Percentiles rank a stretch among this genome's conserved stretches.
Conservation (phyloP, 768 basidiomycete genomes). For the Lentinula raphanica region DNA sequence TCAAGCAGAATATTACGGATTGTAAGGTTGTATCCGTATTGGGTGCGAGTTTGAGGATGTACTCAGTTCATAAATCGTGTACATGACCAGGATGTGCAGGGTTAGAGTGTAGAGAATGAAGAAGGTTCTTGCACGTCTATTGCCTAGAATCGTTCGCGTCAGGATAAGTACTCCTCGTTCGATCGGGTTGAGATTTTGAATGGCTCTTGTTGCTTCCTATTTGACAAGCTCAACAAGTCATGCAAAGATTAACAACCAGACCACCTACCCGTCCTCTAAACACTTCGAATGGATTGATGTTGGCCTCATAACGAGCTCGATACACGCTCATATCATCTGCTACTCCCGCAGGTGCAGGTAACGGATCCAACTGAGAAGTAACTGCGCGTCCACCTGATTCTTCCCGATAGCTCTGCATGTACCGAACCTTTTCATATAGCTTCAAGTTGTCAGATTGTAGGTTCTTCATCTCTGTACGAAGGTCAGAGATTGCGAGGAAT, state of each 20-base stretch:
- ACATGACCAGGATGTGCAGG: slow-evolving; percentile 78
- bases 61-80: slow-evolving; percentile 71
- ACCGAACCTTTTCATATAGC: slow-evolving; percentile 96
- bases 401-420: slow-evolving; percentile 95
- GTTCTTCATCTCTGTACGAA: slow-evolving; percentile 87
- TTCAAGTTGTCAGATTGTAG: slow-evolving; percentile 96
- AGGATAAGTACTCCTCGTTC: slow-evolving; percentile 84
- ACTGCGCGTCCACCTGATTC: slow-evolving; percentile 53
- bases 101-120: slow-evolving; percentile 85
- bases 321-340: slow-evolving; percentile 84
- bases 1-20: slow-evolving; percentile 29
- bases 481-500: slow-evolving; percentile 88
- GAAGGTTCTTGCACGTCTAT: slow-evolving; percentile 81
- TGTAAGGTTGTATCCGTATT: slow-evolving; percentile 43
- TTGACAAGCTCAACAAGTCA: slow-evolving; percentile 2
- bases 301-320: slow-evolving; percentile 87
- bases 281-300: slow-evolving; percentile 97
- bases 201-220: slow-evolving; percentile 92
- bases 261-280: slow-evolving; percentile 86
- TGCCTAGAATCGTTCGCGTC: slow-evolving; percentile 82
- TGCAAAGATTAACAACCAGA: not conserved
- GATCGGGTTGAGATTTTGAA: slow-evolving; percentile 84
- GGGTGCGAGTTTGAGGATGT: slow-evolving; percentile 43
- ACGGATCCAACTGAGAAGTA: slow-evolving; percentile 61
- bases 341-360: slow-evolving; percentile 43